Evolutionary conservation across 23 red algal species (phyloP), one percentile per base, ranked within the genome.

Genomic region (Agarophyton chilense): DNA sequence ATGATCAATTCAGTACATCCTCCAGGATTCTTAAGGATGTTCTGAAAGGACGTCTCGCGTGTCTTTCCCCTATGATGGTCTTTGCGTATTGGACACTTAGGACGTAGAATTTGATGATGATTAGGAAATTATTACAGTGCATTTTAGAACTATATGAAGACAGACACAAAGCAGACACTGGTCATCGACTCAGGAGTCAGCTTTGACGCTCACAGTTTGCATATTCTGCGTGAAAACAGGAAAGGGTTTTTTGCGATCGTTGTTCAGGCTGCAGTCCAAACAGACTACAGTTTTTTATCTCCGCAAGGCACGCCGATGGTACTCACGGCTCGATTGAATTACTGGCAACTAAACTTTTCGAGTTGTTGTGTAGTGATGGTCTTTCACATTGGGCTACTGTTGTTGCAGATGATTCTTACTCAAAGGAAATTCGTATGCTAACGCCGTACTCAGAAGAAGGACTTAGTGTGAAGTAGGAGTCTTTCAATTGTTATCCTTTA

Each of bases 251-350:
- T 50, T 78, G 41, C 73, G 19, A 4, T 78, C 5, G 34, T 34
- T 3, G 73, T 52, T 38, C 8, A 78, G 44, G 73, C 73, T 2
- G 38, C 73, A n/a, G 73, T 52, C 22, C 21, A 34, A 22, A 19
- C 73, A 10, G 32, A 61, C 39, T 32, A 81, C 55, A 81, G 33
- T 81, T 55, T 34, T 81, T 81, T 81, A 12, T 81, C 6, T 60
- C 77, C 31, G 77, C n/a, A 1, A 29, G 55, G 2, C 77, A 61
- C 35, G 77, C 77, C 2, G 55, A 35, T 10, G n/a, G 54, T 49
- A 52, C 45, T 4, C 49, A 81, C 26, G 77, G 42, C 42, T 60
- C 77, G 6, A 81, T 28, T 4, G 77, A 49, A 26, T 63, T 81
- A 14, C 16, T 18, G 21, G 77, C 77, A 2, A 81, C 52, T 10